phyloP scores from a whole-genome alignment of 164 flowering plant species.

The Vitis rupestris region DNA sequence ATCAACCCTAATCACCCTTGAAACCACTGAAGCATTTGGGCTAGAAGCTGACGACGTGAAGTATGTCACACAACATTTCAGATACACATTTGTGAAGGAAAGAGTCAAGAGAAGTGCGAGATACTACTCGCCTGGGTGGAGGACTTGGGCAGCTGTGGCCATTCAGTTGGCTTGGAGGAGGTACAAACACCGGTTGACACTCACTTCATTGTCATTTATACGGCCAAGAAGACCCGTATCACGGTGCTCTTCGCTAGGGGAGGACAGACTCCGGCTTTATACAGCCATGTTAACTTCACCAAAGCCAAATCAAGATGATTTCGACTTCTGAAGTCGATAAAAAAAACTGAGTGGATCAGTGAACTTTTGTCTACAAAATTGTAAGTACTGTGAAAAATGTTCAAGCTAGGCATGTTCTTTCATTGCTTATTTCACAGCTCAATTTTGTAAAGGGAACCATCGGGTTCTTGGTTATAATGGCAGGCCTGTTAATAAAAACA shows the following conservation, averaged over 20 bases:
- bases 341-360: background rate
- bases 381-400: background rate
- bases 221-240: slow-evolving; percentile 86
- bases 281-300: slow-evolving; percentile 91
- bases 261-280: slow-evolving; percentile 82
- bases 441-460: background rate
- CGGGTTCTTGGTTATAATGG: too few species aligned
- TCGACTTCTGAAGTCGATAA: slow-evolving; percentile 43
- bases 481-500: too few species aligned
- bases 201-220: slow-evolving; percentile 78
- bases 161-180: slow-evolving; percentile 95
- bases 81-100: slow-evolving; percentile 91
- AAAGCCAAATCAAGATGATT: slow-evolving; percentile 87
- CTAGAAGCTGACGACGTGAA: slow-evolving; percentile 86
- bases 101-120: slow-evolving; percentile 82
- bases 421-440: background rate
- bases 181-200: slow-evolving; percentile 72
- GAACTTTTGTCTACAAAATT: too few species aligned
- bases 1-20: slow-evolving; percentile 69
- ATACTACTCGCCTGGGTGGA: slow-evolving; percentile 94
- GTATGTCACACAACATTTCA: slow-evolving; percentile 90
- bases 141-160: slow-evolving; percentile 98
- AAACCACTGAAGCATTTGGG: slow-evolving; percentile 89
- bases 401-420: background rate
- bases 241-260: slow-evolving; percentile 73